Evolutionary conservation across 108 stramenopile species (phyloP).

Genomic region (Aurantiochytrium sp.): DNA sequence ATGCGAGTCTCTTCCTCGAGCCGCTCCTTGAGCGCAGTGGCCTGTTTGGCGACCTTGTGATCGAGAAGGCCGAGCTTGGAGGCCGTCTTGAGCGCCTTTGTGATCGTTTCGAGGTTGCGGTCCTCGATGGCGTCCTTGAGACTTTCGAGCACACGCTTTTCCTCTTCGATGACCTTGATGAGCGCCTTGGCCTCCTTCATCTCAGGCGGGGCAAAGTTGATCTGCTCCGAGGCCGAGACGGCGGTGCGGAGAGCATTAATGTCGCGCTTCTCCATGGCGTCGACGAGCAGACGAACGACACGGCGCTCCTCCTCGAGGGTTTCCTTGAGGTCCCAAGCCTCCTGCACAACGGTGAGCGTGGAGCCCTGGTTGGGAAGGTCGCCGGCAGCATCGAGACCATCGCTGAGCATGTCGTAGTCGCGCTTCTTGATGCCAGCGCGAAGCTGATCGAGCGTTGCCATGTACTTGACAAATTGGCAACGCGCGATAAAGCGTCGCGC

Average conservation of each 20-base stretch:
- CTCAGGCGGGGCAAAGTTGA: slow-evolving; percentile 14
- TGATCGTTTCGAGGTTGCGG: slow-evolving; percentile 35
- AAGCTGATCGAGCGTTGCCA: slow-evolving; percentile 31
- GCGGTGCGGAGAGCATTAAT: slow-evolving; percentile 31
- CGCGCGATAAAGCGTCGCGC: slow-evolving; percentile 22
- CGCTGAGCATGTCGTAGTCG: slow-evolving; percentile 8
- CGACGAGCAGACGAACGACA: slow-evolving; percentile 15
- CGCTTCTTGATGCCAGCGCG: slow-evolving; percentile 33
- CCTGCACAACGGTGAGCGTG: slow-evolving; percentile 28
- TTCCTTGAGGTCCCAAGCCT: slow-evolving; percentile 26
- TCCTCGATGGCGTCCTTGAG: slow-evolving; percentile 23
- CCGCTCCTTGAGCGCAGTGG: slow-evolving; percentile 29
- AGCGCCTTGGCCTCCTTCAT: slow-evolving; percentile 21
- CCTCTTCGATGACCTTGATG: slow-evolving; percentile 30
- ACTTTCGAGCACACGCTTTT: slow-evolving; percentile 30
- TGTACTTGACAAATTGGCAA: slow-evolving; percentile 4
- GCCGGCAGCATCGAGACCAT: background rate
- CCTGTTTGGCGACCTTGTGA: slow-evolving; percentile 33
- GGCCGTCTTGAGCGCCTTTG: slow-evolving; percentile 27
- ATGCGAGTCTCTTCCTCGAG: slow-evolving; percentile 46
- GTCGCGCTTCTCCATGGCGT: slow-evolving; percentile 34
- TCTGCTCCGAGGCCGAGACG: slow-evolving; percentile 22
- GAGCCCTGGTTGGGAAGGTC: slow-evolving; percentile 37
- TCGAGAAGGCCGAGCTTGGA: slow-evolving; percentile 8
- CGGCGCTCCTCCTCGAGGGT: slow-evolving; percentile 37